Evolutionary conservation across 2,329 filamentous ascomycete genomes (phyloP).

Genomic region (Calonectria naviculata): DNA sequence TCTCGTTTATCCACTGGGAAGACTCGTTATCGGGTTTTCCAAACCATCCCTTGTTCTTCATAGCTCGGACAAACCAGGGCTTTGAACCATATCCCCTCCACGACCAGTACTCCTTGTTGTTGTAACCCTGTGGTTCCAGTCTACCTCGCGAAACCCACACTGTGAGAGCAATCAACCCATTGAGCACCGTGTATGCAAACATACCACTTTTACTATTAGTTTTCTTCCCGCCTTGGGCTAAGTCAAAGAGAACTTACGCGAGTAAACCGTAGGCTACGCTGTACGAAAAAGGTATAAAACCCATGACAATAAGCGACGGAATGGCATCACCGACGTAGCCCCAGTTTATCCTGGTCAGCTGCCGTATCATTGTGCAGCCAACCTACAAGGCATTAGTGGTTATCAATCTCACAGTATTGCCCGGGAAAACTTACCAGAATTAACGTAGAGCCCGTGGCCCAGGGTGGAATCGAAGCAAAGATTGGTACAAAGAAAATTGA

Average conservation of each 20-base stretch:
- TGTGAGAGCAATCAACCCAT: conserved; percentile 22
- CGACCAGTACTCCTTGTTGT: conserved; percentile 38
- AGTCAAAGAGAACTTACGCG: conserved; percentile 46
- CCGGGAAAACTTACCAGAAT: conserved; percentile 59
- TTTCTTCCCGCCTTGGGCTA: background rate
- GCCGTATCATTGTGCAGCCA: conserved; percentile 81
- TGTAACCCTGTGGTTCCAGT: conserved; percentile 30
- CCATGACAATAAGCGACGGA: conserved; percentile 82
- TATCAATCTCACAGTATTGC: fast-evolving
- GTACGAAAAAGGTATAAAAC: conserved; percentile 86
- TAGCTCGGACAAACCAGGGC: conserved; percentile 26
- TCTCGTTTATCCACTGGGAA: background rate
- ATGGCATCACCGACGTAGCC: conserved; percentile 81
- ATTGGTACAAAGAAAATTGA: conserved; percentile 78
- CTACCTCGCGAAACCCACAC: conserved; percentile 23
- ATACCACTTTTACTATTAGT: conserved; percentile 14
- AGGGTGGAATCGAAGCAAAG: conserved; percentile 77
- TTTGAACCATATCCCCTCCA: conserved; percentile 30
- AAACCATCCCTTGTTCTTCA: background rate
- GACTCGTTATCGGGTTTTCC: background rate
- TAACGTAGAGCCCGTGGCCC: conserved; percentile 81
- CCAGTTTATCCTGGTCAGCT: conserved; percentile 85
- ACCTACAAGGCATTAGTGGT: conserved; percentile 51
- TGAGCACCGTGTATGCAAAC: conserved; percentile 29
- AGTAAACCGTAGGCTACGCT: conserved; percentile 86